Evolutionary conservation across 2,329 filamentous ascomycete species (phyloP), one percentile per base, ranked within the genome.

Genomic region (Fusarium multiceps): DNA sequence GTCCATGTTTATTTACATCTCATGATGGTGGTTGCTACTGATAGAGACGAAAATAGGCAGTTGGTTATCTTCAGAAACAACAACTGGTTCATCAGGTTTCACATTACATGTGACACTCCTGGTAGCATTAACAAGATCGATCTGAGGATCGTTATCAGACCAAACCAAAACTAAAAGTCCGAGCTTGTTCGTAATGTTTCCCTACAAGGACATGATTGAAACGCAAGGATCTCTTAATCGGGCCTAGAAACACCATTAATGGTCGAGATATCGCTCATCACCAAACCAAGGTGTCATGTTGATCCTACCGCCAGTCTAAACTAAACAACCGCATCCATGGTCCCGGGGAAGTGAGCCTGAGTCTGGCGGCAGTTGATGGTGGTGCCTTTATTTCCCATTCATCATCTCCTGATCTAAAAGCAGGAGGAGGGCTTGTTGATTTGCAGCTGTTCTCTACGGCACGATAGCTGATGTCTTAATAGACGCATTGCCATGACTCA

Each of bases 401-500:
- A 50, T 49, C 45, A 64, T 71, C 63, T 68, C 58, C 60, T 56
- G 56, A 74, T 68, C 28, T 61, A 60, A 53, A 51, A 60, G 27
- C 10, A 23, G 10, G 40, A 55, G 67, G 58, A 55, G 51, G 65
- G 69, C 66, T 62, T 71, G 66, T 72, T 72, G 64, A 55, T 55
- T 58, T 27, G 32, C 40, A 58, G 59, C 21, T 23, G 21, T 23
- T 63, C 28, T 34, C 30, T 54, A 59, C 53, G 63, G 63, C 71
- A 68, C 69, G 23, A 42, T 69, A 71, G 65, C 62, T 73, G 71
- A 73, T 63, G 58, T 59, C 60, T 69, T 59, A 55, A 66, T 48
- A 57, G 57, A 61, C 51, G 66, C 71, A 69, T 63, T 55, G 65
- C 46, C 69, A 74, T 72, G 72, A 75, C 71, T 74, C 72, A 68